Percentiles rank a stretch among this genome's conserved stretches.
Conservation (phyloP, 225 moss, liverwort and hornwort genomes). For the Pseudisothecium myosuroides region DNA sequence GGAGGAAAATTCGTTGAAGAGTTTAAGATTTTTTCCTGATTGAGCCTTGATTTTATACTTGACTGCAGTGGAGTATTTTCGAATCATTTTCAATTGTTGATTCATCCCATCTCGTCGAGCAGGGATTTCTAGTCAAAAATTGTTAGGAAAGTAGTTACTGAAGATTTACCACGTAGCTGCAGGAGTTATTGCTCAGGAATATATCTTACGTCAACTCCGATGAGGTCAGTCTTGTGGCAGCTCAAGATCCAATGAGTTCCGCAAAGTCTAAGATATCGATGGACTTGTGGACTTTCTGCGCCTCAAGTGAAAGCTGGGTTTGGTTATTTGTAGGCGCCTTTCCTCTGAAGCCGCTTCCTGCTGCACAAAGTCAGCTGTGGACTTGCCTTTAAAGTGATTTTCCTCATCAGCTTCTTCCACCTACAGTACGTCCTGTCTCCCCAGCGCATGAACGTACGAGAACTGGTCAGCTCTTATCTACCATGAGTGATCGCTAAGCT, state of each 20-base stretch:
- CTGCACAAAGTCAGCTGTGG: background rate
- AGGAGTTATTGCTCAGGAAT: background rate
- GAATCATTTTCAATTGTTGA: background rate
- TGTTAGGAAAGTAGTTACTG: background rate
- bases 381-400: background rate
- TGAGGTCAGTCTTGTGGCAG: background rate
- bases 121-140: background rate
- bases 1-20: background rate
- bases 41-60: background rate
- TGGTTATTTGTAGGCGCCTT: background rate
- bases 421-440: background rate
- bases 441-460: background rate
- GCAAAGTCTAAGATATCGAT: background rate
- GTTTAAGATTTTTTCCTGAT: no score
- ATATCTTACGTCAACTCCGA: background rate
- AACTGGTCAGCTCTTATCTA: background rate
- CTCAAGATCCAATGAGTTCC: background rate
- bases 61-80: background rate
- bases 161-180: background rate
- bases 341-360: background rate
- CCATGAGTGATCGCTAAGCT: background rate
- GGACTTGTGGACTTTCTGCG: background rate
- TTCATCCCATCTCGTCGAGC: background rate
- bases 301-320: background rate
- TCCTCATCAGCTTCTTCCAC: background rate